Conservation (phyloP, 495 filamentous ascomycete species). For the Friedmanniomyces simplex region DNA sequence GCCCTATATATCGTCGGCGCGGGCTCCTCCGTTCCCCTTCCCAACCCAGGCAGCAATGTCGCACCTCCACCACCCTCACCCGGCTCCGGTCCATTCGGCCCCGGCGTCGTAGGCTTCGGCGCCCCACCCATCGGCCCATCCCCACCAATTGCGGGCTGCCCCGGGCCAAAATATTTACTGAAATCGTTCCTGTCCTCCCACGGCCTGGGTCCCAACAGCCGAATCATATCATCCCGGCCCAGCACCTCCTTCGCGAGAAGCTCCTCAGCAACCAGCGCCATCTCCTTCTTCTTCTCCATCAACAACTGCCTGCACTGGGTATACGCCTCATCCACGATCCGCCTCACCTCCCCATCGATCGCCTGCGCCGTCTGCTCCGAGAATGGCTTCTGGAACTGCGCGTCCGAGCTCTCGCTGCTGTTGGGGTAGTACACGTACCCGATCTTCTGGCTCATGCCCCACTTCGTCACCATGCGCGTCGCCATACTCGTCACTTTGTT, state of each 20-base stretch:
- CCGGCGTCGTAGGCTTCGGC: constrained; percentile 7
- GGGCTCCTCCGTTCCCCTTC: not conserved
- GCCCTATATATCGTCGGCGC: constrained; percentile 2
- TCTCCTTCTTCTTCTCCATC: constrained; percentile 71
- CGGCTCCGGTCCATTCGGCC: constrained; percentile 2
- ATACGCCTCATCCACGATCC: constrained; percentile 85
- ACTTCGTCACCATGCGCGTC: constrained; percentile 92
- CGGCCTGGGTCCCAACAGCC: constrained; percentile 70
- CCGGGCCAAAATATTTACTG: constrained; percentile 68
- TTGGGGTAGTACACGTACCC: constrained; percentile 79
- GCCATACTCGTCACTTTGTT: constrained; percentile 97
- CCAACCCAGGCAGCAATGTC: not conserved
- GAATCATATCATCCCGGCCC: constrained; percentile 77
- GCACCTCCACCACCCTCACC: not conserved
- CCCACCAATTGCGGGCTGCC: constrained; percentile 9
- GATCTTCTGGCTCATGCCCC: constrained; percentile 91
- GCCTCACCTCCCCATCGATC: constrained; percentile 82
- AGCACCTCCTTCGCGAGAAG: constrained; percentile 84
- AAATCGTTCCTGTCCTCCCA: constrained; percentile 83
- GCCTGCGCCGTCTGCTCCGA: constrained; percentile 82
- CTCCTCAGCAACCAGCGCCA: constrained; percentile 88
- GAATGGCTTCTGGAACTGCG: constrained; percentile 86
- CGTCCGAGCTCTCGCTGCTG: constrained; percentile 44
- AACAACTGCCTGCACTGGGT: constrained; percentile 78
- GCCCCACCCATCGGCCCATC: constrained; percentile 10